A percentile compares a stretch with the other conserved stretches of the same genome.
Conservation (phyloP, 2,329 filamentous ascomycete genomes). For the Microcera coccophila region DNA sequence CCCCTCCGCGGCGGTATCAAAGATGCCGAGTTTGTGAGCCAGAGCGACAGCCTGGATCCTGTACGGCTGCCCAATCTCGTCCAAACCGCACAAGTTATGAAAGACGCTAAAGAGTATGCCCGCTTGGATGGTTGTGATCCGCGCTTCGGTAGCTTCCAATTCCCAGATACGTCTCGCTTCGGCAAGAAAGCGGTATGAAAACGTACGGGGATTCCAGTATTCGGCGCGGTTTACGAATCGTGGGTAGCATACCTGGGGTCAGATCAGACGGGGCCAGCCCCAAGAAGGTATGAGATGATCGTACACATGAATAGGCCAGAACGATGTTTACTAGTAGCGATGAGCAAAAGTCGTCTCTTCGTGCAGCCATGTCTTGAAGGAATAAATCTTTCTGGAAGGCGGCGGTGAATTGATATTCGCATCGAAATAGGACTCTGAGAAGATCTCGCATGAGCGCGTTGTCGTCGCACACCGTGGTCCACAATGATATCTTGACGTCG, state of each 20-base stretch:
- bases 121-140: slow-evolving; percentile 36
- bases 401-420: slow-evolving; percentile 35
- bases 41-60: slow-evolving; percentile 30
- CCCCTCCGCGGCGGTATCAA: slow-evolving; percentile 14
- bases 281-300: slow-evolving; percentile 2
- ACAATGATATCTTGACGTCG: slow-evolving; percentile 29
- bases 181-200: slow-evolving; percentile 35
- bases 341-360: slow-evolving; percentile 35
- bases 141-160: slow-evolving; percentile 24
- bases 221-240: slow-evolving; percentile 28
- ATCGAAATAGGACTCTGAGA: slow-evolving; percentile 26
- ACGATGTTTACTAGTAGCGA: slow-evolving; percentile 37
- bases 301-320: slow-evolving; percentile 36
- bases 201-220: slow-evolving; percentile 35
- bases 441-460: slow-evolving; percentile 35
- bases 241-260: slow-evolving; percentile 28
- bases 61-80: slow-evolving; percentile 36
- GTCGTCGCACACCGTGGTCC: slow-evolving; percentile 36
- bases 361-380: slow-evolving; percentile 35
- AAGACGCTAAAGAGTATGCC: slow-evolving; percentile 31
- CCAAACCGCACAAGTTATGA: slow-evolving; percentile 33
- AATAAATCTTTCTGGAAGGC: slow-evolving; percentile 39
- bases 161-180: slow-evolving; percentile 40
- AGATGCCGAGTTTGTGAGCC: slow-evolving; percentile 32
- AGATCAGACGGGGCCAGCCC: not conserved